Base-by-base conservation (phyloP, 2,329 filamentous ascomycete species). In the Phyllosticta citrichinensis region DNA sequence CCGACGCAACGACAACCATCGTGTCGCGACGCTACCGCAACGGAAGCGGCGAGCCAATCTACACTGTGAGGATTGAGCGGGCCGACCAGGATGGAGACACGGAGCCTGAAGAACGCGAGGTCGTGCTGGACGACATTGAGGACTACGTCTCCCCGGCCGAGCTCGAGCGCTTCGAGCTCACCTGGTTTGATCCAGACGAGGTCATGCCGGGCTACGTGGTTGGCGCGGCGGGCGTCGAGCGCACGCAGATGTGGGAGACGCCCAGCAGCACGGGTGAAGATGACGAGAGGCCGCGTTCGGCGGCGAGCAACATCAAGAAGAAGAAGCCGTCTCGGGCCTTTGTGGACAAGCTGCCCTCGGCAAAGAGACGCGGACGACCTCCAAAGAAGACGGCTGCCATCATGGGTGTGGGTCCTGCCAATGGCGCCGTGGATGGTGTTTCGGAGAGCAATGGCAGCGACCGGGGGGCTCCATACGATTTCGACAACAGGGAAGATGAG, bases 131-230 rank as follows among this genome's bases (percentile, higher is more conserved):
- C 5, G 59, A 56, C 22, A 33, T 61, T 6, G 47, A 56, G 20
- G 47, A 27, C 11, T 61, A 40, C 20, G 59, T 61, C 6, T 52
- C 47, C 19, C 5, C 40, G 30, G 54, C 54, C 20, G 59, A 61
- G 59, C 55, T 61, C 20, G 59, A 61, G 27, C 59, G 59, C 12
- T 61, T 61, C 54, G 59, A 61, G 50, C 40, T 52, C 10, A 30
- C 5, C 14, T 57, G 25, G 14, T 47, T 52, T 12, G 54, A 61
- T 24, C 52, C 51, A 8, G 40, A 52, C 11, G 59, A 56, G 12
- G 47, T 57, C 10, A 19, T 56, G 27, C 25, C 51, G 0, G 59
- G 50, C 20, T 25, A 25, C 20, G 52, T 27, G 5, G 12, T 53
- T 27, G 52, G 52, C 19, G 52, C 40, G 40, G 14, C 40, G 14